Conservation (phyloP, 2,329 filamentous ascomycete genomes). For the Cladobotryum mycophilum region DNA sequence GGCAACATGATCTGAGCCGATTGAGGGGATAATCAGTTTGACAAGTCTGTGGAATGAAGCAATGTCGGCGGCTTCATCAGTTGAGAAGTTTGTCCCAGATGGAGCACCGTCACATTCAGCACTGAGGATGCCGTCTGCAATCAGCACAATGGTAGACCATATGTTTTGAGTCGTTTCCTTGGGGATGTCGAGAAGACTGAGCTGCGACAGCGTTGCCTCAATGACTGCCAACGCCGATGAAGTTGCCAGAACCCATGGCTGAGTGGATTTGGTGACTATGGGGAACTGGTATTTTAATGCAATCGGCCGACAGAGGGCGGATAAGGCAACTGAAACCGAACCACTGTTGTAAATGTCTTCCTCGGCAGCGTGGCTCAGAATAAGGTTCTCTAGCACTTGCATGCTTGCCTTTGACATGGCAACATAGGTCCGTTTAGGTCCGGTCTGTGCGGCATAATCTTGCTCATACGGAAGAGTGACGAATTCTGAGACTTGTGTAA, state of each 20-base stretch:
- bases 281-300: slow-evolving; percentile 74
- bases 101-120: slow-evolving; percentile 51
- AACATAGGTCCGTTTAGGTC: slow-evolving; percentile 68
- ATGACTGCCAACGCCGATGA: slow-evolving; percentile 63
- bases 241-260: slow-evolving; percentile 77
- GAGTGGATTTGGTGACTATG: slow-evolving; percentile 61
- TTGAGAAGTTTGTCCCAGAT: slow-evolving; percentile 42
- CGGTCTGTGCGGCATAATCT: slow-evolving; percentile 27
- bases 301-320: slow-evolving; percentile 64
- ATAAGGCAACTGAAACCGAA: slow-evolving; percentile 58
- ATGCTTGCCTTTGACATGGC: slow-evolving; percentile 83
- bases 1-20: slow-evolving; percentile 60
- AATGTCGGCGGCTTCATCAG: slow-evolving; percentile 80
- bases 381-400: slow-evolving; percentile 56
- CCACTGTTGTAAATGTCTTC: slow-evolving; percentile 64
- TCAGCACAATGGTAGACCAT: slow-evolving; percentile 63
- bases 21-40: slow-evolving; percentile 64
- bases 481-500: slow-evolving; percentile 64
- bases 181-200: slow-evolving; percentile 44
- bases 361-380: slow-evolving; percentile 53
- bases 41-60: slow-evolving; percentile 62
- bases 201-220: slow-evolving; percentile 55
- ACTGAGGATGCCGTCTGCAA: slow-evolving; percentile 62
- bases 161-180: slow-evolving; percentile 46
- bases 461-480: slow-evolving; percentile 60